These are phyloP conservation scores for Litsea cubeba DNA, from an alignment of 164 flowering plant species.

Conservation along the genomic window DNA sequence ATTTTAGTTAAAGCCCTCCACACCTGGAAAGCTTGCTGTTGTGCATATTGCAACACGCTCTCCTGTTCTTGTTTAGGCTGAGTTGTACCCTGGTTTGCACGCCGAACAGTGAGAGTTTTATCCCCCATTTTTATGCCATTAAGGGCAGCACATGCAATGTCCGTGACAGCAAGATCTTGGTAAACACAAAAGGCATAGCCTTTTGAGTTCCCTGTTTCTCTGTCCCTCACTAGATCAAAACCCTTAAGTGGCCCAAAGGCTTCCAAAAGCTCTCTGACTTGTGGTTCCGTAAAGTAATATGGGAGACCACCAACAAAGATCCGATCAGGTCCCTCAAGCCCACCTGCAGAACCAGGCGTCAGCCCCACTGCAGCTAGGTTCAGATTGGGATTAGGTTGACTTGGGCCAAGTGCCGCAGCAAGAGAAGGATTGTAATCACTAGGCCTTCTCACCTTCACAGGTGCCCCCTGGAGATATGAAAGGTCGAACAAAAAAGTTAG, in stretches of 20 bases:
- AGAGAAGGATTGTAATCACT: constrained; percentile 99
- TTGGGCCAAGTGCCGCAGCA: constrained; percentile 97
- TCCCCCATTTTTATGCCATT: constrained; percentile 99
- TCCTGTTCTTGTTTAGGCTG: constrained; percentile 99
- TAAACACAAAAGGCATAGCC: constrained; percentile 99
- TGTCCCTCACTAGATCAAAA: constrained; percentile 93
- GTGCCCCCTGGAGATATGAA: constrained; percentile 61
- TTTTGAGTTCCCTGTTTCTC: constrained; percentile 98
- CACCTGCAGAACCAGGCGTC: constrained; percentile 90
- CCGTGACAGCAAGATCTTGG: constrained; percentile 89
- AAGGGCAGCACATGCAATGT: constrained; percentile 94
- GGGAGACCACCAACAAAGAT: constrained; percentile 98
- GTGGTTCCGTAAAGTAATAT: constrained; percentile 90
- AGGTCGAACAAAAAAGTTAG: neutral
- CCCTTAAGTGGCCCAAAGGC: constrained; percentile 95
- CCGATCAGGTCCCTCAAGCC: constrained; percentile 98
- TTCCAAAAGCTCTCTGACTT: constrained; percentile 86
- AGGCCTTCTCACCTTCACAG: constrained; percentile 97
- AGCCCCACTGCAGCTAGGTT: constrained; percentile 93
- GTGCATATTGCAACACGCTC: constrained; percentile 83
- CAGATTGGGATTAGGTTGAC: constrained; percentile 89
- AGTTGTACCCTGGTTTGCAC: constrained; percentile 84
- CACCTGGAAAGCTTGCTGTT: constrained; percentile 97
- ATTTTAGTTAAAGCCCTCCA: neutral
- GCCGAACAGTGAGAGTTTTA: constrained; percentile 91